Conservation (phyloP, 2,329 filamentous ascomycete genomes). For the Mollisiaceae sp. region DNA sequence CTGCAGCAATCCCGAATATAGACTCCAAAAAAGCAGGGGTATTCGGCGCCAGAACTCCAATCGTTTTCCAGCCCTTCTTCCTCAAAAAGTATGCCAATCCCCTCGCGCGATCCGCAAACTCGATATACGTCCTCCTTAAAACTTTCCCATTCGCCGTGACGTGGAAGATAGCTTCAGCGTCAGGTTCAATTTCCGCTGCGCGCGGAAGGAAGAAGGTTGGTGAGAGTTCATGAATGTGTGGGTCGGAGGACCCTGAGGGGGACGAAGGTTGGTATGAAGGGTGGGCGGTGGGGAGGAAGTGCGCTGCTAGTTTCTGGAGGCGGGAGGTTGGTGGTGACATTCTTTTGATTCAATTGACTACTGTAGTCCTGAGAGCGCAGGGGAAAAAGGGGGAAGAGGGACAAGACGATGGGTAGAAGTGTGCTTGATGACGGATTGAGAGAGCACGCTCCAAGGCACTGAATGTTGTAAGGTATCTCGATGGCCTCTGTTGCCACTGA, state of each 20-base stretch:
- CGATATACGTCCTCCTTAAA: constrained; percentile 77
- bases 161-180: constrained; percentile 85
- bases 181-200: constrained; percentile 85
- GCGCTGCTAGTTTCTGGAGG: constrained; percentile 62
- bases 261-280: constrained; percentile 15
- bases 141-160: constrained; percentile 77
- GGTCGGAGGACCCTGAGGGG: neutral
- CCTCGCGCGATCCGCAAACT: constrained; percentile 83
- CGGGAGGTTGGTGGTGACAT: constrained; percentile 71
- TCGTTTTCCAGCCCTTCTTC: constrained; percentile 73
- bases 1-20: constrained; percentile 85
- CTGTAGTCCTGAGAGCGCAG: constrained; percentile 25
- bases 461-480: neutral
- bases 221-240: constrained; percentile 72
- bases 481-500: too few relatives aligned
- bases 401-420: neutral
- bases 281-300: constrained; percentile 50
- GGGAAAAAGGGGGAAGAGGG: neutral
- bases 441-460: neutral
- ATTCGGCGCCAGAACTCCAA: constrained; percentile 89
- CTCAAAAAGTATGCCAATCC: constrained; percentile 88
- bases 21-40: constrained; percentile 93
- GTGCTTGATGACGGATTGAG: neutral
- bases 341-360: too few relatives aligned
- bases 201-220: constrained; percentile 88